Conservation (phyloP, 768 basidiomycete genomes). For the Tylopilus rubrobrunneus region DNA sequence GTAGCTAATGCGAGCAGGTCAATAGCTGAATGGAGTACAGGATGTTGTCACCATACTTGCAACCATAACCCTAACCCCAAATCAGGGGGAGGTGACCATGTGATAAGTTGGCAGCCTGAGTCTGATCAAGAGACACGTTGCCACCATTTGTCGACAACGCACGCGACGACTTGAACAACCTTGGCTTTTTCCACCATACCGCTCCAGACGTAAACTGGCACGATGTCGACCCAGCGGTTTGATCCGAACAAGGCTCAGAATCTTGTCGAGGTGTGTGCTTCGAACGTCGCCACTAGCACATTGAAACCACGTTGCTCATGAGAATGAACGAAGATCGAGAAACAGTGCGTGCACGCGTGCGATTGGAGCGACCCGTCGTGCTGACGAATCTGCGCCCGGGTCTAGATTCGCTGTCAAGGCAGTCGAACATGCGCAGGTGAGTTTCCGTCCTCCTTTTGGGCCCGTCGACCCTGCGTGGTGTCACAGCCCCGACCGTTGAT, state of each 20-base stretch:
- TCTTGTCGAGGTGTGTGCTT: constrained; percentile 66
- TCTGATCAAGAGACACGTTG: too few relatives aligned
- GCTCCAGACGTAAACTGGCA: constrained; percentile 21
- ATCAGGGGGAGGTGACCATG: constrained; percentile 4
- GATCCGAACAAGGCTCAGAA: constrained; percentile 94
- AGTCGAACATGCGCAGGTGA: constrained; percentile 92
- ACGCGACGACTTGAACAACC: constrained; percentile 1
- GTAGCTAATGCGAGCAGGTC: constrained; percentile 4
- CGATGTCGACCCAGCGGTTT: constrained; percentile 54
- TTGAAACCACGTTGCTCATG: constrained; percentile 21
- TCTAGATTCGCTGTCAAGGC: constrained; percentile 63
- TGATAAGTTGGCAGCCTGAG: neutral
- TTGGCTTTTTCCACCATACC: neutral
- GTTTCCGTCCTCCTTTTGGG: constrained; percentile 21
- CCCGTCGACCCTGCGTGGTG: neutral
- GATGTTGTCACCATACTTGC: neutral
- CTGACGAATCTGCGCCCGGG: constrained; percentile 11
- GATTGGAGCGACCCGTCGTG: neutral
- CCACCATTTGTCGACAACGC: neutral
- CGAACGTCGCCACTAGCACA: constrained; percentile 4
- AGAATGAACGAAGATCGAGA: constrained; percentile 70
- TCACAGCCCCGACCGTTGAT: constrained; percentile 8
- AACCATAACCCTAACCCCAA: constrained; percentile 29
- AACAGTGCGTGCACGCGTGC: constrained; percentile 62
- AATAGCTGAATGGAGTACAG: neutral